These are phyloP conservation scores for grape (Vitis vinifera) DNA, from an alignment of 164 flowering plant genomes.

Conservation along the genomic window DNA sequence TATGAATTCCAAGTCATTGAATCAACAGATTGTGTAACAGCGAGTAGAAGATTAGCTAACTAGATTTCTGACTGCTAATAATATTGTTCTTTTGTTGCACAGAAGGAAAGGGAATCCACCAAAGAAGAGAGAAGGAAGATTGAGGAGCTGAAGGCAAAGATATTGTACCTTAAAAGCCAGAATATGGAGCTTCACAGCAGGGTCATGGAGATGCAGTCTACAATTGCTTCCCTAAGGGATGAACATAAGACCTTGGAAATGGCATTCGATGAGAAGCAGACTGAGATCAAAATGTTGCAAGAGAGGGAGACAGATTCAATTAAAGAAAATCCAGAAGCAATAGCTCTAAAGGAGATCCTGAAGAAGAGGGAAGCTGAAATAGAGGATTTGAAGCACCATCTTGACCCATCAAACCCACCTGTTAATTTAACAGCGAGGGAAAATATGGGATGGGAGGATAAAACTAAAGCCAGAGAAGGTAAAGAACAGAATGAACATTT, in stretches of 20 bases:
- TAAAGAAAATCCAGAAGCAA: slow-evolving; percentile 22
- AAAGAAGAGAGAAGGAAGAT: slow-evolving; percentile 44
- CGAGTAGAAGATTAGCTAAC: too few species aligned
- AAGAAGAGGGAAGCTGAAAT: slow-evolving; percentile 60
- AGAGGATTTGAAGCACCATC: slow-evolving; percentile 41
- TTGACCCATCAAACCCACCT: slow-evolving; percentile 31
- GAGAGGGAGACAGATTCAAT: slow-evolving; percentile 18
- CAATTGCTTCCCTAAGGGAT: slow-evolving; percentile 54
- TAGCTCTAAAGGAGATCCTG: slow-evolving; percentile 33
- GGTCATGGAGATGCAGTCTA: slow-evolving; percentile 51
- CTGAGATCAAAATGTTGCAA: slow-evolving; percentile 42
- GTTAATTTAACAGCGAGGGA: slow-evolving; percentile 18
- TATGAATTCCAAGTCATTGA: too few species aligned
- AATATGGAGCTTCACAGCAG: slow-evolving; percentile 52
- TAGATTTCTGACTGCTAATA: too few species aligned
- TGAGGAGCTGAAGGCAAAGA: slow-evolving; percentile 53
- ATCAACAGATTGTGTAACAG: too few species aligned
- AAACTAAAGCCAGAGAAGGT: background rate
- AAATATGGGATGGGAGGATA: background rate
- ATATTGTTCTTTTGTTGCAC: slow-evolving; percentile 3
- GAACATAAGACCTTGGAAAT: slow-evolving; percentile 44
- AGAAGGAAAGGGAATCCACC: slow-evolving; percentile 56
- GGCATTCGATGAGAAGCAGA: slow-evolving; percentile 50
- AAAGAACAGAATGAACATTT: background rate
- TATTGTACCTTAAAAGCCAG: slow-evolving; percentile 37